Evolutionary conservation across 305 asterid genomes (phyloP).

Genomic region (Fraxinus paxiana): DNA sequence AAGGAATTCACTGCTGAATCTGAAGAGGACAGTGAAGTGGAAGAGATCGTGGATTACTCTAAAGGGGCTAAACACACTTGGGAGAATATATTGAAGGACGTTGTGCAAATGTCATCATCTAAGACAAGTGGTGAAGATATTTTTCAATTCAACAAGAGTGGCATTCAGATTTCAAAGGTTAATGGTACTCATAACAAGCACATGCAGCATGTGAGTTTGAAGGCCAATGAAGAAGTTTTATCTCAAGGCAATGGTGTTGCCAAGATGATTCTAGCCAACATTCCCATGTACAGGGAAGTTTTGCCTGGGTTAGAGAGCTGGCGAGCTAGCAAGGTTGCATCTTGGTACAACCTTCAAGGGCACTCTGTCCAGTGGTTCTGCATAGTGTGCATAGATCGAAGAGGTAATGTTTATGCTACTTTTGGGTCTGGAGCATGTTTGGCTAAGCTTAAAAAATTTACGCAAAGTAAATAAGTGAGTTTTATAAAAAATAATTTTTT

Average conservation of each 20-base stretch:
- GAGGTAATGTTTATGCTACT: constrained; percentile 40
- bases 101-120: constrained; percentile 52
- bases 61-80: constrained; percentile 52
- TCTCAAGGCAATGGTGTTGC: constrained; percentile 77
- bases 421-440: neutral
- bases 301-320: constrained; percentile 77
- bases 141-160: constrained; percentile 44
- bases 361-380: constrained; percentile 86
- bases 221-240: constrained; percentile 57
- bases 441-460: neutral
- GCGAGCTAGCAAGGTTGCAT: constrained; percentile 66
- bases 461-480: neutral
- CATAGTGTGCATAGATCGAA: constrained; percentile 71
- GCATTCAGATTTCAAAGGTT: constrained; percentile 47
- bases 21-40: constrained; percentile 46
- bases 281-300: constrained; percentile 69
- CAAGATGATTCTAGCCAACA: constrained; percentile 62
- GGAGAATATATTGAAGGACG: constrained; percentile 59
- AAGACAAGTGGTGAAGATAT: constrained; percentile 42
- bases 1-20: constrained; percentile 65
- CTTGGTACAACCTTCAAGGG: constrained; percentile 80
- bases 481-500: neutral
- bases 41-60: constrained; percentile 47
- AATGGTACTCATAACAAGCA: constrained; percentile 81
- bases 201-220: constrained; percentile 64